Evolutionary conservation across 768 basidiomycete species (phyloP), one percentile per base, ranked within the genome.

Genomic region (Lyophyllum semitale): DNA sequence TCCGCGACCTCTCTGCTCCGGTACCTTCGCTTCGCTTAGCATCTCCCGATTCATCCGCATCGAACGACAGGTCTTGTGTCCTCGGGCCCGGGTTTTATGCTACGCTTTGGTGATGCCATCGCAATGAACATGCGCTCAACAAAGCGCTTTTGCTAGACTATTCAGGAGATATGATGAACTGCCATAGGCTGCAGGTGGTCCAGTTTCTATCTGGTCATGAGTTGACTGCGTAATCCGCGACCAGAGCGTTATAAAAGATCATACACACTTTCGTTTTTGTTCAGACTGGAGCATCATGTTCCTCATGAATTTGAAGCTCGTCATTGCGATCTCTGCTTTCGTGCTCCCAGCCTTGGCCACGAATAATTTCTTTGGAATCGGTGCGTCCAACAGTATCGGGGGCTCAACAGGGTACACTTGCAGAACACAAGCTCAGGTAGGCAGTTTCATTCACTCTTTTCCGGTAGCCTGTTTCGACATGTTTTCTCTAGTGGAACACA

Each of bases 301-400:
- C 32, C 8, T 38, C 8, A 55, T 55, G 35, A 56, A 52, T n/a
- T 48, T 40, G 41, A 43, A 22, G 11, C 51, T 48, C 47, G 23
- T 48, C n/a, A n/a, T 58, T 27, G 53, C 35, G n/a, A 38, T 61
- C 32, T 51, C 52, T 27, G 48, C 58, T 11, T 52, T 60, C 29
- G 48, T 62, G 17, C 25, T 58, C 18, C 52, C 60, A 18, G 60
- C 47, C 17, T 30, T 66, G 27, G 71, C 69, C 3, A 59, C 62
- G 15, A 75, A 67, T 54, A 63, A 73, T 47, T 74, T 74, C 45
- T 63, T 48, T 20, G 74, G 73, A 4, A 44, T 75, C n/a, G 63
- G 59, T 13, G 66, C 61, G n/a, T 67, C 72, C 13, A 75, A 74
- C 55, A 68, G 71, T 53, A 64, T 64, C 13, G 69, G 65, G 17